phyloP scores from a whole-genome alignment of 2,329 filamentous ascomycete genomes.

The Fusarium papillatum region DNA sequence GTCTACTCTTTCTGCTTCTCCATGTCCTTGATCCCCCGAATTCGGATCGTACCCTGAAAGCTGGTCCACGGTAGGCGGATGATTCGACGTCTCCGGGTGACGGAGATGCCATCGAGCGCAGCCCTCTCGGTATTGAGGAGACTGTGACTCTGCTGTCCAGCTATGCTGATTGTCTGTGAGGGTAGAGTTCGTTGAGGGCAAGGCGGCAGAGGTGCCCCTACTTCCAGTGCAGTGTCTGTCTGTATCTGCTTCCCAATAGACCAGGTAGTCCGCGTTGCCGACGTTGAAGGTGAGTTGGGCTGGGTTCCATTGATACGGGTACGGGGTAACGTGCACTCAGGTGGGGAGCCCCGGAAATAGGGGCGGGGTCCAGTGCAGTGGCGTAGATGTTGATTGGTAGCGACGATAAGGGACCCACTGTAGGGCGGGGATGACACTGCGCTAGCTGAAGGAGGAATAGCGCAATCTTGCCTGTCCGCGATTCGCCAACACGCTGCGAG shows the following conservation, averaged over 20 bases:
- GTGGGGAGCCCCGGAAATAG: background rate
- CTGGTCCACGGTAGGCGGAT: background rate
- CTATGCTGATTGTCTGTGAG: background rate
- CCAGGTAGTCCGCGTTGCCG: background rate
- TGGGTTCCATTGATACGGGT: background rate
- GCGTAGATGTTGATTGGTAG: background rate
- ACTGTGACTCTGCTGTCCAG: background rate
- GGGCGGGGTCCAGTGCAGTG: background rate
- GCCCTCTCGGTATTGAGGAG: background rate
- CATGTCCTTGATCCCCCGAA: constrained; percentile 44
- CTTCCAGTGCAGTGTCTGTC: background rate
- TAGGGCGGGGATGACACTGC: background rate
- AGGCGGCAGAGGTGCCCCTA: background rate
- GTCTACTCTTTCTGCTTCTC: constrained; percentile 52
- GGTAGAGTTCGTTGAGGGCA: background rate
- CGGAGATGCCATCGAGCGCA: background rate
- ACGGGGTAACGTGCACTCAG: background rate
- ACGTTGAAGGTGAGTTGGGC: background rate
- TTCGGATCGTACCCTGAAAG: constrained; percentile 35
- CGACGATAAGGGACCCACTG: background rate
- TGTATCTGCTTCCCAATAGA: background rate
- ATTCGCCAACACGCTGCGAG: background rate
- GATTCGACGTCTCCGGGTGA: background rate
- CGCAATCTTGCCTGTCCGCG: background rate
- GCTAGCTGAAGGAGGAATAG: background rate